Evolutionary conservation across 139 green algal species (phyloP).

Genomic region (Tetraselmis chui): DNA sequence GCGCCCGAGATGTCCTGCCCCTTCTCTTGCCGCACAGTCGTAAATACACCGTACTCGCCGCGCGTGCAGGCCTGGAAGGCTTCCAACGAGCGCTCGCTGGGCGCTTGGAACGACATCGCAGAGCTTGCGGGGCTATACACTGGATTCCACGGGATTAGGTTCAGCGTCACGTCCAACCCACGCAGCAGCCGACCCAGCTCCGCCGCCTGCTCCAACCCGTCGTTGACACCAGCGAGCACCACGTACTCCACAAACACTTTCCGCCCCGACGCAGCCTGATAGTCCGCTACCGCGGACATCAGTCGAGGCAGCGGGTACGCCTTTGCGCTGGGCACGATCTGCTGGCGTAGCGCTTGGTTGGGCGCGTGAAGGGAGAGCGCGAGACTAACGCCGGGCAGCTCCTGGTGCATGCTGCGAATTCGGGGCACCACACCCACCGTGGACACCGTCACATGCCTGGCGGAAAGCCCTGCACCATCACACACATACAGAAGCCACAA

Average conservation of each 20-base stretch:
- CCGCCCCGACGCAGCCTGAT: conserved; percentile 42
- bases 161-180: conserved; percentile 59
- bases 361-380: conserved; percentile 91
- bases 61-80: conserved; percentile 66
- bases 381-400: conserved; percentile 81
- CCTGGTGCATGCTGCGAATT: conserved; percentile 62
- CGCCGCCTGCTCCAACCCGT: conserved; percentile 56
- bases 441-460: conserved; percentile 76
- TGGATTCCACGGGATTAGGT: conserved; percentile 92
- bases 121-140: conserved; percentile 27
- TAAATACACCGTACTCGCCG: conserved; percentile 55
- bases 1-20: conserved; percentile 79
- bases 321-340: conserved; percentile 82
- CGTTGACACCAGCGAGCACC: conserved; percentile 82
- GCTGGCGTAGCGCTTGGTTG: conserved; percentile 68
- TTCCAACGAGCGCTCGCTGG: conserved; percentile 22
- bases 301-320: conserved; percentile 79
- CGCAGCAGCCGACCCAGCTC: conserved; percentile 35
- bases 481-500: too few species aligned
- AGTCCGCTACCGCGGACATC: conserved; percentile 72
- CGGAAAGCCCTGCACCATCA: conserved; percentile 40
- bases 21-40: conserved; percentile 86
- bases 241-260: conserved; percentile 95
- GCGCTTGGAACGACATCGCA: conserved; percentile 40
- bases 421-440: conserved; percentile 80